Base-by-base conservation (phyloP, 306 rosid genomes). In the Lagenaria siceraria region DNA sequence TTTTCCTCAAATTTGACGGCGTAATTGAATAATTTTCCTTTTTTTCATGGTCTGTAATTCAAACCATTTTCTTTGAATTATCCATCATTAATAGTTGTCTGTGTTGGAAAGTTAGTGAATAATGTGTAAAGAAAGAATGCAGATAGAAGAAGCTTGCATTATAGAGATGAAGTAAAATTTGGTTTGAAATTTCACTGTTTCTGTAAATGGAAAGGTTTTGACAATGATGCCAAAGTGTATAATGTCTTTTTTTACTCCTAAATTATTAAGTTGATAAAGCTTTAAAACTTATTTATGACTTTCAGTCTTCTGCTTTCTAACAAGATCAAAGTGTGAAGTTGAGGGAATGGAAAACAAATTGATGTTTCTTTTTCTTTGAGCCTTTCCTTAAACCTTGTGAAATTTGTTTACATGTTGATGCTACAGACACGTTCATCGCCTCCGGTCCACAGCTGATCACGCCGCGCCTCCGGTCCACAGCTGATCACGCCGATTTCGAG, bases 391-490 rank as follows among this genome's bases (percentile, higher is more conserved):
- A 69, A 80, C 85, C 68, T 73, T 78, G 77, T 21, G 87, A 83
- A 48, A 79, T 86, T 42, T 82, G 82, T 68, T 84, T 78, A 85
- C 92, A 90, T 29, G 78, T 55, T 4, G 54, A 35, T 9, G 96
- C 93, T 75, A 90, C 90, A 0, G 96, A 84, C 79, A 84, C 85
- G 80, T 92, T 95, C 97, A 95, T 90, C 49, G 82, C 74, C 84
- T 89, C 93, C 2, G 96, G 96, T 75, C 99, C 99, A 68, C 96
- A 83, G 43, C 90, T 95, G 86, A 95, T 54, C 11, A 92, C 90
- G 74, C 97, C 97, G 65, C 49, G 82, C 74, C 84, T 89, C 93
- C 2, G 96, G 96, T 75, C 99, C 99, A 68, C 96, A 83, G 43
- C 90, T 95, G 86, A 95, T 54, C 11, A 92, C 90, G 74, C 97